phyloP scores from a whole-genome alignment of 352 stramenopile genomes.

The Lagenidium sp. region DNA sequence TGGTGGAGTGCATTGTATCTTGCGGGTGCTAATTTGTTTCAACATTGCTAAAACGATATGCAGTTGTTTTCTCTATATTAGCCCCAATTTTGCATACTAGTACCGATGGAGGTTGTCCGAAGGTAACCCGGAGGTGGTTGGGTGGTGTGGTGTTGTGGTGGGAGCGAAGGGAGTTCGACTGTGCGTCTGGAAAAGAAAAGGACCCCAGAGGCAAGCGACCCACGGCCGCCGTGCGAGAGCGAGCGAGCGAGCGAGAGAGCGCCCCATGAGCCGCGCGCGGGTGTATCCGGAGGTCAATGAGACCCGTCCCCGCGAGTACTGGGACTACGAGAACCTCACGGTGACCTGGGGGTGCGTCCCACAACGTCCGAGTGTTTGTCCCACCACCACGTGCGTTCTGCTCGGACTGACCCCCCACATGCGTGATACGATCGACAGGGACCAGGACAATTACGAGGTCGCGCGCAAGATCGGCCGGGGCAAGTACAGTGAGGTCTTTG shows the following conservation, averaged over 20 bases:
- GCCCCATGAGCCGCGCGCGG: slow-evolving; percentile 51
- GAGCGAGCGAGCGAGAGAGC: too few relatives aligned
- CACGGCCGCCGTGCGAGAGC: too few relatives aligned
- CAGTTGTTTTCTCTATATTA: too few relatives aligned
- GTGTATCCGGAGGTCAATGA: slow-evolving; percentile 95
- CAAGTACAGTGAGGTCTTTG: slow-evolving; percentile 99
- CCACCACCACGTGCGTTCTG: neutral
- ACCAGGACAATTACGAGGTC: slow-evolving; percentile 99
- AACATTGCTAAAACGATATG: too few relatives aligned
- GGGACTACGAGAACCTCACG: slow-evolving; percentile 99
- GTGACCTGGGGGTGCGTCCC: slow-evolving; percentile 90
- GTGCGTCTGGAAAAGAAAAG: neutral
- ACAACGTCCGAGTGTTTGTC: neutral
- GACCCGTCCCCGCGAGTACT: slow-evolving; percentile 96
- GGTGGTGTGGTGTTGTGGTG: slow-evolving; percentile 3
- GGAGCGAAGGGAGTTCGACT: neutral
- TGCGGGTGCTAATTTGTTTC: too few relatives aligned
- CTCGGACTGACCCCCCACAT: too few relatives aligned
- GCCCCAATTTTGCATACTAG: neutral
- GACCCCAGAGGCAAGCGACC: neutral
- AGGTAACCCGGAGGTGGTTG: neutral
- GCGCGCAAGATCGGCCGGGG: slow-evolving; percentile 98
- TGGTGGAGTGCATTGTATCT: too few relatives aligned
- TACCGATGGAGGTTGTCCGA: slow-evolving; percentile 1
- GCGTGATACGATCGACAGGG: too few relatives aligned